These are phyloP conservation scores for Cantharellus cinnabarinus DNA, from an alignment of 768 basidiomycete species.

Conservation along the genomic window DNA sequence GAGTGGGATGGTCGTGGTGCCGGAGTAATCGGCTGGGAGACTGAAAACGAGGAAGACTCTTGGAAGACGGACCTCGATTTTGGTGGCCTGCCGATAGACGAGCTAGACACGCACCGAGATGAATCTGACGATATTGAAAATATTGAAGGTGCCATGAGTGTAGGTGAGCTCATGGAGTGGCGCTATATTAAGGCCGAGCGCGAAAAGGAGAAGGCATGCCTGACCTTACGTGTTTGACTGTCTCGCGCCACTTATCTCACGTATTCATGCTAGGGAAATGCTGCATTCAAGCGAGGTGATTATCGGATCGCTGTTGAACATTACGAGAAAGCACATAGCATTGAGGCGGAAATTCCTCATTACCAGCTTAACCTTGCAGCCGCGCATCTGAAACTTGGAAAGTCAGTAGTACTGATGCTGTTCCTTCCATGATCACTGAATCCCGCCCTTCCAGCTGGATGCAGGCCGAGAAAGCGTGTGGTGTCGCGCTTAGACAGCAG, in stretches of 20 bases:
- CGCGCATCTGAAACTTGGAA: constrained; percentile 45
- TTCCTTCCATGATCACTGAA: not conserved
- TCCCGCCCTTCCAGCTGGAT: constrained; percentile 32
- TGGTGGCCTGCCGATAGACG: constrained; percentile 19
- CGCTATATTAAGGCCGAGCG: constrained; percentile 47
- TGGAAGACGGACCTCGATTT: constrained; percentile 53
- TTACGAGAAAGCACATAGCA: constrained; percentile 38
- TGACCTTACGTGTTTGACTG: not conserved
- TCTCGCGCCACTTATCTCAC: not conserved
- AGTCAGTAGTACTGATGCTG: constrained; percentile 25
- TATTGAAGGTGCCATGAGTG: constrained; percentile 35
- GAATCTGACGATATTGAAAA: constrained; percentile 12
- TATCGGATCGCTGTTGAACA: constrained; percentile 33
- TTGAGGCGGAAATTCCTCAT: constrained; percentile 53
- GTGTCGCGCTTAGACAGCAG: constrained; percentile 41
- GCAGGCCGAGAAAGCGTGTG: constrained; percentile 51
- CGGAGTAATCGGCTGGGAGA: constrained; percentile 54
- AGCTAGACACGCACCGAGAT: not conserved
- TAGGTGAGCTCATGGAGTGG: constrained; percentile 56
- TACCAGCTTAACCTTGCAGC: constrained; percentile 63
- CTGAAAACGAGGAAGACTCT: constrained; percentile 53
- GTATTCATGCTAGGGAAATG: constrained; percentile 33
- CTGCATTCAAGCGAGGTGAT: constrained; percentile 43
- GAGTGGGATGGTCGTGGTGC: constrained; percentile 59
- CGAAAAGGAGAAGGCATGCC: constrained; percentile 44